phyloP scores from a whole-genome alignment of 352 stramenopile species.

The Phytophthora pini region DNA sequence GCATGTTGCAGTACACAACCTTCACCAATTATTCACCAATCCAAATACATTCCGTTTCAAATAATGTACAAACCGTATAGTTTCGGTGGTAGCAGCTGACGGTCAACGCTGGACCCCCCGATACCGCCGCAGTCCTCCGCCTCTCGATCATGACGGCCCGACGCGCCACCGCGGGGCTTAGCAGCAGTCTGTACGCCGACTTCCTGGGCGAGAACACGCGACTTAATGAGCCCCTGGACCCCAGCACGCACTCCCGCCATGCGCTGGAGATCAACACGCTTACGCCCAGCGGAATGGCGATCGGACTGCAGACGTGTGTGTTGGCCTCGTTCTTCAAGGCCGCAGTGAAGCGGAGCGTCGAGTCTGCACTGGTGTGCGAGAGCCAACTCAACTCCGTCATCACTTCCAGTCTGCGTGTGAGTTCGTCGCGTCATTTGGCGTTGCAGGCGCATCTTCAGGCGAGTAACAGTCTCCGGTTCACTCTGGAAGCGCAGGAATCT shows the following conservation, averaged over 20 bases:
- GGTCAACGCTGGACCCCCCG: not conserved
- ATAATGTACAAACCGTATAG: not conserved
- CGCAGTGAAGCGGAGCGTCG: constrained; percentile 70
- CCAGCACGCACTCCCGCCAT: constrained; percentile 57
- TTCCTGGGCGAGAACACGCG: constrained; percentile 65
- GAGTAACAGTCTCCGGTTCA: constrained; percentile 64
- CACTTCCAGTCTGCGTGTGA: constrained; percentile 65
- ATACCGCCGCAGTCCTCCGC: not conserved
- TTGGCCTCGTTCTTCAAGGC: constrained; percentile 77
- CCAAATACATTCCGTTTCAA: not conserved
- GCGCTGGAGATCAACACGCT: constrained; percentile 54
- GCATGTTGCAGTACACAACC: not conserved
- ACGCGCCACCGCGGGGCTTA: constrained; percentile 53
- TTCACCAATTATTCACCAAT: too few species aligned
- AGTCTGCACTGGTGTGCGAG: constrained; percentile 69
- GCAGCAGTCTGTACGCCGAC: constrained; percentile 71
- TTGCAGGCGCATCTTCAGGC: constrained; percentile 73
- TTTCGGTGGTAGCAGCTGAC: constrained; percentile 10
- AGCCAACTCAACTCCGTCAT: constrained; percentile 74
- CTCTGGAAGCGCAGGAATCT: constrained; percentile 75
- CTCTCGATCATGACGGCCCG: constrained; percentile 24
- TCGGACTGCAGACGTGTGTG: constrained; percentile 64
- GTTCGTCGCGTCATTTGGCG: constrained; percentile 71
- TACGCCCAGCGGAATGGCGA: constrained; percentile 57
- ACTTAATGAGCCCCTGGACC: constrained; percentile 51